A percentile compares a stretch with the other conserved stretches of the same genome.
Evolutionary conservation across 106 monocot genomes (phyloP).

Genomic region (Xerophyta viscosa): DNA sequence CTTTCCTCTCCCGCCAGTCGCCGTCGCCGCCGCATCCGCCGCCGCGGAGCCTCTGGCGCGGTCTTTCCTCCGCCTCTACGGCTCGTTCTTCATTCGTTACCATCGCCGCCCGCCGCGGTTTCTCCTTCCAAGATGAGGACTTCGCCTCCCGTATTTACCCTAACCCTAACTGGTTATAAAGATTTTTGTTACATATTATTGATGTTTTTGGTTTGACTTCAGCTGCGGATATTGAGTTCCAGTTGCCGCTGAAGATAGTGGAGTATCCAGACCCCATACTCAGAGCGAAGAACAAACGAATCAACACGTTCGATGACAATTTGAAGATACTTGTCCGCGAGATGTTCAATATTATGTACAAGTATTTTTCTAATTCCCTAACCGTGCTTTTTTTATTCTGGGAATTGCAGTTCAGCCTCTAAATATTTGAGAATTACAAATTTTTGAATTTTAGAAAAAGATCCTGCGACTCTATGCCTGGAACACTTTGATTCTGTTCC

Average conservation of each 20-base stretch:
- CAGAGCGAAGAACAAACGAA: slow-evolving; percentile 82
- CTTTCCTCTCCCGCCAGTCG: neutral
- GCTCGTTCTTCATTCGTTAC: slow-evolving; percentile 4
- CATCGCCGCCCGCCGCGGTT: slow-evolving; percentile 26
- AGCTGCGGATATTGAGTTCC: slow-evolving; percentile 65
- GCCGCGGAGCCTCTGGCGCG: neutral
- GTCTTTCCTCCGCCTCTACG: neutral
- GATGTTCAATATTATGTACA: slow-evolving; percentile 99
- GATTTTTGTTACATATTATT: neutral
- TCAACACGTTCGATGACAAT: slow-evolving; percentile 75
- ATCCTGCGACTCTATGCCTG: too few species aligned
- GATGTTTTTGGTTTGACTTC: neutral
- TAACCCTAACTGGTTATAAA: neutral
- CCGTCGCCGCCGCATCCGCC: neutral
- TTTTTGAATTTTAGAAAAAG: too few species aligned
- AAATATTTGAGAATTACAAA: too few species aligned
- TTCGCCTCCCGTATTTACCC: slow-evolving; percentile 25
- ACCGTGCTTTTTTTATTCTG: too few species aligned
- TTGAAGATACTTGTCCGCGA: slow-evolving; percentile 56
- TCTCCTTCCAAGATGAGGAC: slow-evolving; percentile 17
- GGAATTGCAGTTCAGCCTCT: too few species aligned
- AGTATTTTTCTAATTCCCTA: slow-evolving; percentile 43
- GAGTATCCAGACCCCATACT: slow-evolving; percentile 85
- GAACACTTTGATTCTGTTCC: too few species aligned
- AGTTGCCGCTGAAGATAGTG: slow-evolving; percentile 66